A percentile compares a stretch with the other conserved stretches of the same genome.
Evolutionary conservation across 352 stramenopile genomes (phyloP).

Genomic region (Phytophthora fragariaefolia): DNA sequence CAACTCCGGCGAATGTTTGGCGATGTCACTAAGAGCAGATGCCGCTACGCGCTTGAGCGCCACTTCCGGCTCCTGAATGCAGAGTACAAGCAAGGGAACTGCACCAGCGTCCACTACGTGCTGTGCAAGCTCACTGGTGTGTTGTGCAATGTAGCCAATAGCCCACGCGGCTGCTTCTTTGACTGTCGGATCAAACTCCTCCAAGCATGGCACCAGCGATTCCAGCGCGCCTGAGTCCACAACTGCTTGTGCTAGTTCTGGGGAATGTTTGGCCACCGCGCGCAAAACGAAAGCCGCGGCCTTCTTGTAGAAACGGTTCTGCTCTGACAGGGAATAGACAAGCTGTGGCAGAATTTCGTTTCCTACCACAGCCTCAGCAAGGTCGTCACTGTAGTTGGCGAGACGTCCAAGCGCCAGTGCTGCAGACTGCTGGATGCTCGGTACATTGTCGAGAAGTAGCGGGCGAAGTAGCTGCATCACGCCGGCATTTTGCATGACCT

Average conservation of each 20-base stretch:
- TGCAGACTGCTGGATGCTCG: constrained; percentile 95
- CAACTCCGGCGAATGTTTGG: constrained; percentile 95
- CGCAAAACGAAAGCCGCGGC: constrained; percentile 94
- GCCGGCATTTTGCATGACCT: constrained; percentile 96
- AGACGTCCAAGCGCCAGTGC: constrained; percentile 93
- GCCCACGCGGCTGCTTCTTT: constrained; percentile 96
- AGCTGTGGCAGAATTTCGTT: constrained; percentile 97
- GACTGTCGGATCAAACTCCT: constrained; percentile 96
- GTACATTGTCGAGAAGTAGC: constrained; percentile 95
- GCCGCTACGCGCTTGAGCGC: constrained; percentile 95
- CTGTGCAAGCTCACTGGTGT: constrained; percentile 94
- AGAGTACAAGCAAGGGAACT: constrained; percentile 94
- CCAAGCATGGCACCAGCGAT: constrained; percentile 92
- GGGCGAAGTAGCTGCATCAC: constrained; percentile 95
- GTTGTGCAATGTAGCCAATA: constrained; percentile 96
- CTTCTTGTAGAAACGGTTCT: constrained; percentile 97
- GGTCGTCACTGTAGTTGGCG: constrained; percentile 95
- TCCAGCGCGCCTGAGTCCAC: constrained; percentile 94
- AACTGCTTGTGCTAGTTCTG: constrained; percentile 94
- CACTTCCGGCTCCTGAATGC: constrained; percentile 96
- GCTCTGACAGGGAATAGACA: constrained; percentile 95
- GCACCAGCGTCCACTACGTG: constrained; percentile 94
- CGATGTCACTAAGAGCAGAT: constrained; percentile 93
- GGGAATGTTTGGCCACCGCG: constrained; percentile 95
- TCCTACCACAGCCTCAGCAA: constrained; percentile 94